Percentiles rank a stretch among this genome's conserved stretches.
phyloP scores from a whole-genome alignment of 179 eudicot species.

The Amaranthus tricolor region DNA sequence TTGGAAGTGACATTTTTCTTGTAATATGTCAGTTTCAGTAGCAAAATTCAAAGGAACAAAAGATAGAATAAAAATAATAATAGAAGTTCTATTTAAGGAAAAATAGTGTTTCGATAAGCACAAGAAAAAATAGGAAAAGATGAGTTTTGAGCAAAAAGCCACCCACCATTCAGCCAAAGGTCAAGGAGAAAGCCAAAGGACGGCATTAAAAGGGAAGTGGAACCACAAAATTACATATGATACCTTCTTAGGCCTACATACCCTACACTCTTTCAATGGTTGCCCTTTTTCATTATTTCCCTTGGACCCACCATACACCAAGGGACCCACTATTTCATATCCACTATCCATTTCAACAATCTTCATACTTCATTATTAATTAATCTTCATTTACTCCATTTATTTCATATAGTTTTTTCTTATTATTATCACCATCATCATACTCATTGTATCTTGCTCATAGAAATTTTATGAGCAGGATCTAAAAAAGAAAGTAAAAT shows the following conservation, averaged over 20 bases:
- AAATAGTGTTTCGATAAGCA: background rate
- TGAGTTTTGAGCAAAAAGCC: slow-evolving; percentile 9
- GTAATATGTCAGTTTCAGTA: too few relatives aligned
- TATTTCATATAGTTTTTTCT: too few relatives aligned
- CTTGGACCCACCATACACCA: slow-evolving; percentile 4
- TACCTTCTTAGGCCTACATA: background rate
- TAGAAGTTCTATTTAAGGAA: too few relatives aligned
- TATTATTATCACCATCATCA: too few relatives aligned
- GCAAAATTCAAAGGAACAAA: too few relatives aligned
- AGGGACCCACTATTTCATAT: slow-evolving; percentile 15
- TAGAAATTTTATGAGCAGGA: too few relatives aligned
- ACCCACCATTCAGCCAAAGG: slow-evolving; percentile 8
- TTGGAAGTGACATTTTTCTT: too few relatives aligned
- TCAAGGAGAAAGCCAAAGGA: background rate
- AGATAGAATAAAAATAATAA: too few relatives aligned
- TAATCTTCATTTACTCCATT: too few relatives aligned
- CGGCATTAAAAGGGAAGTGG: background rate
- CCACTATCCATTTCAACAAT: slow-evolving; percentile 19
- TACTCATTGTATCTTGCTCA: too few relatives aligned
- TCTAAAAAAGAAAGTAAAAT: too few relatives aligned
- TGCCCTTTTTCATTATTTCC: slow-evolving; percentile 6
- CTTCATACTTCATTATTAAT: background rate
- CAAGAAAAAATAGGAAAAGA: background rate
- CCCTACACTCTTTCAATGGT: background rate
- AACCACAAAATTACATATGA: background rate